Evolutionary conservation across 495 filamentous ascomycete species (phyloP).

Genomic region (Xylaria castorea): DNA sequence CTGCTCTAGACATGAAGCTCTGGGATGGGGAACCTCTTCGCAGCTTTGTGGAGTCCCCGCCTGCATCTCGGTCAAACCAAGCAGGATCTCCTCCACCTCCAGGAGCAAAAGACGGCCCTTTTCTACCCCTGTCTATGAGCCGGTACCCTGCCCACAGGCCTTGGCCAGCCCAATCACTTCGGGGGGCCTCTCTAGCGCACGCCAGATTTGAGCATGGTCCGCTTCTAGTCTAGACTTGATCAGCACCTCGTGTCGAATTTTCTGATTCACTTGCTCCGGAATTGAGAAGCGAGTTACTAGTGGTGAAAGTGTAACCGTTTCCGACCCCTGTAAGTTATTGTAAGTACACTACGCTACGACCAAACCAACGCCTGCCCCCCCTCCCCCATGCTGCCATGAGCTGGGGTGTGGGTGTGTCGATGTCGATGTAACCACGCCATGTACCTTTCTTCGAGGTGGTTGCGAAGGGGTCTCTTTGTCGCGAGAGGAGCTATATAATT

Average conservation of each 20-base stretch:
- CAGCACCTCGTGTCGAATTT: constrained; percentile 36
- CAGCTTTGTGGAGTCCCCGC: constrained; percentile 18
- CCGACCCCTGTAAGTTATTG: constrained; percentile 18
- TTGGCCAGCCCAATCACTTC: constrained; percentile 39
- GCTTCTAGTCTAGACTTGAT: constrained; percentile 38
- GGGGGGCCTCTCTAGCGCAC: constrained; percentile 26
- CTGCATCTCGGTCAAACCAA: constrained; percentile 40
- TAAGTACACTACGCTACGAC: too few relatives aligned
- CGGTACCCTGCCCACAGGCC: constrained; percentile 31
- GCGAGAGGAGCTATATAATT: constrained; percentile 25
- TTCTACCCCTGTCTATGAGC: constrained; percentile 40
- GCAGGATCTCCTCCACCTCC: constrained; percentile 36
- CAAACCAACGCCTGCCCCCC: constrained; percentile 5
- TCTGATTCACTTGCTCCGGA: constrained; percentile 30
- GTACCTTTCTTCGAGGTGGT: constrained; percentile 22
- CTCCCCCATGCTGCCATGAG: constrained; percentile 14
- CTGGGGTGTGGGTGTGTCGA: constrained; percentile 25
- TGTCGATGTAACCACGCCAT: constrained; percentile 30
- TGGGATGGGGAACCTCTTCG: constrained; percentile 31
- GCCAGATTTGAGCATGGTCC: constrained; percentile 34
- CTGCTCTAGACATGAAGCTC: not conserved
- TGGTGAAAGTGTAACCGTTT: constrained; percentile 28
- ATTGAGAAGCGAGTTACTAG: constrained; percentile 26
- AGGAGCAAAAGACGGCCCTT: constrained; percentile 42
- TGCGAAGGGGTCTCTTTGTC: constrained; percentile 13